Evolutionary conservation across 169 alveolate species (phyloP).

Genomic region (Plasmodium blacklocki): DNA sequence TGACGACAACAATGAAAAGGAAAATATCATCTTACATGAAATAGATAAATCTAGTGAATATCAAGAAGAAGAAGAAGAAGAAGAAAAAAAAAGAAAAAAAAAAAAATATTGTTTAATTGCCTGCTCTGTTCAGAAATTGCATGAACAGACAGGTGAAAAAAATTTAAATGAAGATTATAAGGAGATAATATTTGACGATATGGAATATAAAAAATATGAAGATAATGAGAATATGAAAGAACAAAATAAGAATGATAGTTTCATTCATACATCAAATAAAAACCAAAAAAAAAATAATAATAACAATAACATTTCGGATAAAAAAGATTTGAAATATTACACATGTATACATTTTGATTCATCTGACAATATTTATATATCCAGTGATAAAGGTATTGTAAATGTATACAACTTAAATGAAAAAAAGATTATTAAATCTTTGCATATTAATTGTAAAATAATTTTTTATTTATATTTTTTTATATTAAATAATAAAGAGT

Average conservation of each 20-base stretch:
- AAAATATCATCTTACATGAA: no score
- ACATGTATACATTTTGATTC: conserved; percentile 35
- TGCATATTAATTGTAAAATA: conserved; percentile 34
- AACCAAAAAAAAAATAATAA: background rate
- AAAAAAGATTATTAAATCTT: conserved; percentile 5
- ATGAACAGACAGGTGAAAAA: background rate
- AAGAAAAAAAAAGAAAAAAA: background rate
- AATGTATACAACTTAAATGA: conserved; percentile 33
- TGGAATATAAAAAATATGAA: background rate
- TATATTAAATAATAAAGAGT: conserved; percentile 23
- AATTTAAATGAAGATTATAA: background rate
- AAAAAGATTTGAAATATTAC: conserved; percentile 18
- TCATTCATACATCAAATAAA: background rate
- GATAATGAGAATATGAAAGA: background rate
- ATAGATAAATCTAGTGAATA: background rate
- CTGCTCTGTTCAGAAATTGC: no score
- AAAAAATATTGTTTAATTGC: background rate
- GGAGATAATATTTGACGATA: background rate
- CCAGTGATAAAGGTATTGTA: conserved; percentile 29
- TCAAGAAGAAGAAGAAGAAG: background rate
- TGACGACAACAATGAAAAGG: background rate
- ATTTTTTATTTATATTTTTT: conserved; percentile 33
- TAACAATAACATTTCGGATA: background rate
- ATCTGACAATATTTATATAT: conserved; percentile 25
- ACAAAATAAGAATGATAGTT: background rate